Evolutionary conservation across 1,284 basidiomycete genomes (phyloP), one percentile per base, ranked within the genome.

Genomic region (Uromyces viciae-fabae): DNA sequence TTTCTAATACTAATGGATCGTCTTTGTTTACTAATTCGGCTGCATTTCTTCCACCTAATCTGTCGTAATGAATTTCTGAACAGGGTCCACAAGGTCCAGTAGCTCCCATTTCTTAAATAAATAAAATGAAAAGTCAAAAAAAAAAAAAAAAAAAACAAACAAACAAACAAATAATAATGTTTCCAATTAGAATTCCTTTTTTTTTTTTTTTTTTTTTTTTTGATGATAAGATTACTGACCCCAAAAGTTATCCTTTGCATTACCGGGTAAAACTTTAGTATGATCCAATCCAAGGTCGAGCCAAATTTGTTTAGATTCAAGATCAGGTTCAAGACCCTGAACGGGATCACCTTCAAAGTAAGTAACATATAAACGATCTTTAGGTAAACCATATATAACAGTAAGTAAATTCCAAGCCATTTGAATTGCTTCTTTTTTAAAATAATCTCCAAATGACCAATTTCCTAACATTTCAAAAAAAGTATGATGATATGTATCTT

Each of bases 391-490:
- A 54, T 80, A 80, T 8, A 80, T 56, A 2, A 38, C 28, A 3
- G 68, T 80, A 28, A 80, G 68, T 17, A 80, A 58, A 33, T 72
- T 28, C 77, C 77, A 80, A 31, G 77, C 77, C 66, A 72, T 52
- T 3, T 43, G 31, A 28, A 73, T 52, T 14, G 68, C 77, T 4
- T 80, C 77, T 60, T 33, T 25, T 52, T 80, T 80, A 58, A 80
- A 80, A 62, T 80, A 80, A 66, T 80, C 77, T 33, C 77, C 77
- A 42, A 80, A 80, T 25, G 77, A 80, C 77, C 77, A 80, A 52
- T 80, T 80, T 25, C 77, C 77, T 22, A 80, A 38, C 77, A 80
- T 80, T 36, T 80, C 77, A 62, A 80, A 81, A 75, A 77, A 80
- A 25, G 77, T 80, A 40, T 80, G 77, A 72, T 80, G 77, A 38